Evolutionary conservation across 495 filamentous ascomycete genomes (phyloP).

Genomic region (Polyplosphaeria fusca): DNA sequence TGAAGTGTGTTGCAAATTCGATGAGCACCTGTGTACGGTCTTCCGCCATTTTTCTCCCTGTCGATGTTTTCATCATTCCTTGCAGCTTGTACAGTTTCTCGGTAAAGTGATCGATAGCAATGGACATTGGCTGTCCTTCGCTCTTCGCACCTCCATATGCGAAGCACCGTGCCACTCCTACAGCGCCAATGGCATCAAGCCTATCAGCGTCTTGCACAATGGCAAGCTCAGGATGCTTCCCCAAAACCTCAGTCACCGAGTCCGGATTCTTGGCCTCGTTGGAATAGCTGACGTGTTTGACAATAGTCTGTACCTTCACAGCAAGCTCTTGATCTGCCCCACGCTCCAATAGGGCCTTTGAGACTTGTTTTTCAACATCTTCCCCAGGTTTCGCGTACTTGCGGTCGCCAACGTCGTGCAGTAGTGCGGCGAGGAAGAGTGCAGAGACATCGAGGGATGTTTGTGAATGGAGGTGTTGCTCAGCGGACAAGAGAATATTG

Average conservation of each 20-base stretch:
- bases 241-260: slow-evolving; percentile 52
- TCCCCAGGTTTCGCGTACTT: slow-evolving; percentile 64
- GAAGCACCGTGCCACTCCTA: slow-evolving; percentile 77
- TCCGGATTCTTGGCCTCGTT: slow-evolving; percentile 57
- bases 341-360: slow-evolving; percentile 55
- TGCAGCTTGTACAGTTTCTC: slow-evolving; percentile 74
- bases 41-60: slow-evolving; percentile 62
- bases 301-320: slow-evolving; percentile 62
- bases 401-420: slow-evolving; percentile 84
- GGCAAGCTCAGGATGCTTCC: slow-evolving; percentile 65
- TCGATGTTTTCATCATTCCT: slow-evolving; percentile 71
- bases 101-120: slow-evolving; percentile 68
- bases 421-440: slow-evolving; percentile 68
- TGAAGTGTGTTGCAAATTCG: slow-evolving; percentile 22
- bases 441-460: slow-evolving; percentile 50
- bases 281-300: slow-evolving; percentile 72
- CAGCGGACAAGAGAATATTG: slow-evolving; percentile 53
- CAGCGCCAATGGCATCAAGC: slow-evolving; percentile 80
- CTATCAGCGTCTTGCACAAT: slow-evolving; percentile 90
- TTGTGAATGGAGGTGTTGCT: slow-evolving; percentile 40
- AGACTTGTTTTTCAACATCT: slow-evolving; percentile 51
- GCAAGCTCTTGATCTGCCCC: slow-evolving; percentile 57
- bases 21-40: slow-evolving; percentile 35
- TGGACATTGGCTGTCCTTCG: slow-evolving; percentile 51
- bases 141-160: slow-evolving; percentile 67